Percentiles rank a stretch among this genome's conserved stretches.
Conservation (phyloP, 2,329 filamentous ascomycete species). For the Botrytis squamosa region DNA sequence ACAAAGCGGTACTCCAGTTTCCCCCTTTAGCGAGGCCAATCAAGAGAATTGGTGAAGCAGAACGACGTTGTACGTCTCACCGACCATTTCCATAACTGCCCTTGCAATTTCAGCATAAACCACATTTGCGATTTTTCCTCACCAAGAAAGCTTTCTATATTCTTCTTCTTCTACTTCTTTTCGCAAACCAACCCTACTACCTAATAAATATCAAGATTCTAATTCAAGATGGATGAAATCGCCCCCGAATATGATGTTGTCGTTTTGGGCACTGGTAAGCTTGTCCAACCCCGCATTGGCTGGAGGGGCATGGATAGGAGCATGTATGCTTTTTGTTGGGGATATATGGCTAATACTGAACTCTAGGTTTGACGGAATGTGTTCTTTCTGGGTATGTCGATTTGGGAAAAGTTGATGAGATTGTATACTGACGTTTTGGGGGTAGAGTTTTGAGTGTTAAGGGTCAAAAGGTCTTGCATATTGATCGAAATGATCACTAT, state of each 20-base stretch:
- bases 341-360: slow-evolving; percentile 26
- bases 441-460: slow-evolving; percentile 90
- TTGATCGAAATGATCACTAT: slow-evolving; percentile 97
- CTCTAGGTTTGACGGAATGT: slow-evolving; percentile 89
- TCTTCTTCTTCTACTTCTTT: slow-evolving; percentile 14
- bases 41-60: slow-evolving; percentile 22
- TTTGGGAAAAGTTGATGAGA: background rate
- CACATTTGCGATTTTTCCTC: slow-evolving; percentile 24
- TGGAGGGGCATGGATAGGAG: slow-evolving; percentile 34
- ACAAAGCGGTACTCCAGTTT: slow-evolving; percentile 29
- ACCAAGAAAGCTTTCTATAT: slow-evolving; percentile 16
- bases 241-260: slow-evolving; percentile 98
- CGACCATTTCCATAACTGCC: slow-evolving; percentile 26
- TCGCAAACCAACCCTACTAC: background rate
- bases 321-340: background rate
- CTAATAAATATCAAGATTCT: slow-evolving; percentile 37
- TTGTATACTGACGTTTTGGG: background rate
- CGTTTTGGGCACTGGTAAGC: slow-evolving; percentile 91
- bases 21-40: slow-evolving; percentile 35
- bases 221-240: slow-evolving; percentile 83
- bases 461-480: slow-evolving; percentile 98
- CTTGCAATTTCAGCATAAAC: slow-evolving; percentile 20
- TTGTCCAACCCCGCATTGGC: slow-evolving; percentile 41
- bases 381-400: slow-evolving; percentile 85
- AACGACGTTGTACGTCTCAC: slow-evolving; percentile 27